Evolutionary conservation across 1,284 basidiomycete species (phyloP).

Genomic region (Ceratobasidium sp.): DNA sequence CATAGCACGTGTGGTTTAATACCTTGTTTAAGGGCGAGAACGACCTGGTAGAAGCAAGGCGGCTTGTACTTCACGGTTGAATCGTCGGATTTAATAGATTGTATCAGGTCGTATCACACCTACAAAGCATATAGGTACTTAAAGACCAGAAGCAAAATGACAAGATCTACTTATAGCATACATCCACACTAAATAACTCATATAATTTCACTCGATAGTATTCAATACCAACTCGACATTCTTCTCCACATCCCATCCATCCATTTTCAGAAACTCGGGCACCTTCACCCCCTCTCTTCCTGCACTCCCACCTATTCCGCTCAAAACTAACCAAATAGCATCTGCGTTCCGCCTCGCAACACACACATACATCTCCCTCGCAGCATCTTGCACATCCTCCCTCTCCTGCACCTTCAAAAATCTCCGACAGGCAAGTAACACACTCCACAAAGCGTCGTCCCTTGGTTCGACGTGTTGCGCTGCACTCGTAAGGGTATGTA

Average conservation of each 20-base stretch:
- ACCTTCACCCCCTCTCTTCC: conserved; percentile 5
- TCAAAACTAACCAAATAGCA: conserved; percentile 81
- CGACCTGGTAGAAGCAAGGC: too few species aligned
- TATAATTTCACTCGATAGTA: conserved; percentile 33
- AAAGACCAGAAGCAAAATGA: too few species aligned
- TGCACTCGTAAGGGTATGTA: conserved; percentile 75
- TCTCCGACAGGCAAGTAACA: conserved; percentile 74
- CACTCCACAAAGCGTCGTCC: conserved; percentile 80
- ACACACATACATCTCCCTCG: conserved; percentile 70
- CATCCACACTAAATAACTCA: background rate
- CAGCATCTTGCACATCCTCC: conserved; percentile 74
- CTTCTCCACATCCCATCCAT: conserved; percentile 67
- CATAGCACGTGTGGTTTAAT: too few species aligned
- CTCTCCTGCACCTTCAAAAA: conserved; percentile 73
- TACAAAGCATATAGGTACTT: too few species aligned
- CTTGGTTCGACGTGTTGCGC: conserved; percentile 69
- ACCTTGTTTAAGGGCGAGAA: too few species aligned
- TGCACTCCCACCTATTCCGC: conserved; percentile 63
- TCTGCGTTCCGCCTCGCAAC: conserved; percentile 74
- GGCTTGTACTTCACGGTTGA: too few species aligned
- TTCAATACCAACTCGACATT: conserved; percentile 64
- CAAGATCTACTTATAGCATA: background rate
- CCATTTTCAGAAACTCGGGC: conserved; percentile 64
- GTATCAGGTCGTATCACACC: too few species aligned
- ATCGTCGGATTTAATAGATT: too few species aligned